Evolutionary conservation across 2,329 filamentous ascomycete genomes (phyloP), one percentile per base, ranked within the genome.

Genomic region (Trichoderma aggressivum): DNA sequence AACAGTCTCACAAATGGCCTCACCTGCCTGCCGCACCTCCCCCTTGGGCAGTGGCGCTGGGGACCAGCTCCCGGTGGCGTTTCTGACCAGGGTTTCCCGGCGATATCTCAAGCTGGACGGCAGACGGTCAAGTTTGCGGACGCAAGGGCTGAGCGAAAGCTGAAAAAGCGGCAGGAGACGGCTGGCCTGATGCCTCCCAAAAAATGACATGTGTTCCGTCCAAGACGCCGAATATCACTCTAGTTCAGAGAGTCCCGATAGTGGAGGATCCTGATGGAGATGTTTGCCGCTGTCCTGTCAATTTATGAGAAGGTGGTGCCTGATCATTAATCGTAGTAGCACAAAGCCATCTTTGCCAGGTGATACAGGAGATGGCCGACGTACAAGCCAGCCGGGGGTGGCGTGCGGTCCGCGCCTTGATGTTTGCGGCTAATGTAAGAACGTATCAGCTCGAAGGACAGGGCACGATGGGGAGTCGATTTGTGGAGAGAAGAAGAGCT

Each of bases 81-180:
- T 30, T 32, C 39, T 50, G 39, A 32, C 26, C 8, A 63, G 61
- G 24, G 11, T 16, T 30, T 24, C 47, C 28, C 36, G 39, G 61
- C 18, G 39, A 39, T 53, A 53, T 21, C 14, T 11, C 21, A 11
- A 26, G 58, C 30, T 26, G 36, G 36, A 59, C 24, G 21, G 53
- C 64, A 28, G 36, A 59, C 24, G 21, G 53, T 55, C 26, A 59
- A 24, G 34, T 47, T 53, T 59, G 53, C 64, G 53, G 64, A 68
- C 39, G 64, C 53, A 68, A 68, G 64, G 64, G 64, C 61, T 50
- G 43, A 32, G 61, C 24, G 7, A 53, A 64, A 53, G 32, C 53
- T 58, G 64, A 34, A 47, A 34, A 47, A 5, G 18, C 26, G 6
- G 64, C n/a, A n/a, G 36, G 50, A 59, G 30, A 30, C 34, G 59